Evolutionary conservation across 176 grass and related monocot genomes (phyloP).

Genomic region (Tillandsia leiboldiana): DNA sequence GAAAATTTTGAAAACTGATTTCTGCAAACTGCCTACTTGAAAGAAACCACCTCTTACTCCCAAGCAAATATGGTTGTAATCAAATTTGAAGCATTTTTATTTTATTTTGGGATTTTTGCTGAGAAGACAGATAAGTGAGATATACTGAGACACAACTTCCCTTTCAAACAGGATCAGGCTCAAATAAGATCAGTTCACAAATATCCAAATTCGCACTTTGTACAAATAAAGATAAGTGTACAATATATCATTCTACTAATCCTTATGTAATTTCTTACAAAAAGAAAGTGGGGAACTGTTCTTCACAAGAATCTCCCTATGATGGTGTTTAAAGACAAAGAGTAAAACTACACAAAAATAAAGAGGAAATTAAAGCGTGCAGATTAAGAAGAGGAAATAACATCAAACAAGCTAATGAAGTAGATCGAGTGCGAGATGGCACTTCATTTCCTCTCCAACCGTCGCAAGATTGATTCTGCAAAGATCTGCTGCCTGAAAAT

Average conservation of each 20-base stretch:
- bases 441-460: conserved; percentile 59
- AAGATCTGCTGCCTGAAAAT: conserved; percentile 94
- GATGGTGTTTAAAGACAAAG: not conserved
- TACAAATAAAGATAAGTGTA: not conserved
- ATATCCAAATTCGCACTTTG: not conserved
- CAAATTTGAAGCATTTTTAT: too few species aligned
- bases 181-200: not conserved
- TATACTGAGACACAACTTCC: too few species aligned
- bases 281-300: not conserved
- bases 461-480: conserved; percentile 67
- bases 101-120: too few species aligned
- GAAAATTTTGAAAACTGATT: too few species aligned
- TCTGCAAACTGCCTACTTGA: too few species aligned
- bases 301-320: not conserved
- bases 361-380: not conserved
- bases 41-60: too few species aligned
- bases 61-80: too few species aligned
- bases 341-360: not conserved
- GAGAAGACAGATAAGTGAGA: too few species aligned
- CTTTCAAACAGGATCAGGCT: not conserved
- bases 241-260: not conserved
- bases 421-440: not conserved
- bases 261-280: not conserved
- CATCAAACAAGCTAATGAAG: conserved; percentile 12
- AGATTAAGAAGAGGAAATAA: not conserved